Base-by-base conservation (phyloP, 1,284 basidiomycete species). In the Leccinum pachyderme region DNA sequence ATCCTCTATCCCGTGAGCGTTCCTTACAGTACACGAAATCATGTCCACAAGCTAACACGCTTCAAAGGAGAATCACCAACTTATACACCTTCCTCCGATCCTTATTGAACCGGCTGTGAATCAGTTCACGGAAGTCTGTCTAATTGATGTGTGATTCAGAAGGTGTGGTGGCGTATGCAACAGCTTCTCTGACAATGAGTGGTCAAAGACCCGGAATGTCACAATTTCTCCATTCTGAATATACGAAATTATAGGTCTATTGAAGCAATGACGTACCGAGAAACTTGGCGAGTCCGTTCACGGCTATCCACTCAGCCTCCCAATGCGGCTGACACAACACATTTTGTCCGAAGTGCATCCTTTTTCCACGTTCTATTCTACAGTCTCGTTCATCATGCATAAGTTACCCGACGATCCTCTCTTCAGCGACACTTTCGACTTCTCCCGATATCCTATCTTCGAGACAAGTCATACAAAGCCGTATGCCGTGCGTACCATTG, bases 1-100 rank as follows among this genome's bases (percentile, higher is more conserved):
- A 73, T 7, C 37, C 52, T 4, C 53, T 60, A 43, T 73, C 49
- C 72, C 0, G 64, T 71, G 50, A 52, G 68, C 6, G 9, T 9
- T 22, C 18, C 37, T 22, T 18, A 18, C 18, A 18, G 9, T 18
- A 5, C 18, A 18, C 9, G 9, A 31, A 39, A 18, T 39, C 37
- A 8, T 22, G 18, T 22, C 37, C 7, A 39, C 11, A 39, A 11
- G 9, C n/a, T 39, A 6, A 39, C 37, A 22, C 18, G 5, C 9
- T 11, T 5, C 5, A 39, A 39, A 18, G n/a, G 11, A 39, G 5
- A 39, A 11, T 39, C 11, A 18, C 5, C 9, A 7, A 18, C 5
- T 6, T 18, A 37, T 37, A 9, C 8, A n/a, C 33, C 33, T 15
- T n/a, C n/a, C 33, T 37, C 7, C 9, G n/a, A 9, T 37, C 11